These are phyloP conservation scores for Penicillium subrubescens DNA, from an alignment of 495 filamentous ascomycete species.

Conservation along the genomic window DNA sequence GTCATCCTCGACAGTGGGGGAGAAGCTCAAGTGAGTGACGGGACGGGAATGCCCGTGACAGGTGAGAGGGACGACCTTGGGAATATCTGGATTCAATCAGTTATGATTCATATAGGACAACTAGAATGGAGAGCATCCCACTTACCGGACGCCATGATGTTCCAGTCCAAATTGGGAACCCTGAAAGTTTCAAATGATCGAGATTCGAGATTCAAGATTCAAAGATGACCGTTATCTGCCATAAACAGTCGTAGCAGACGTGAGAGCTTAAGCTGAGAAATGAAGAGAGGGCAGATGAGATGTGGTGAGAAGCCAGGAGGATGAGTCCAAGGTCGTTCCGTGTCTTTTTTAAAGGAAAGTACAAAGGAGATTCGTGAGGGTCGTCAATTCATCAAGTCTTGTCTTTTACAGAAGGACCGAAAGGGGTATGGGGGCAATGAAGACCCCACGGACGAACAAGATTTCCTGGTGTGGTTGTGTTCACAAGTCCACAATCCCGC, in stretches of 20 bases:
- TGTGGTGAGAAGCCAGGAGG: background rate
- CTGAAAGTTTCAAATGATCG: background rate
- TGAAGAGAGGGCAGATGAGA: background rate
- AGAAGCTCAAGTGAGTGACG: conserved; percentile 94
- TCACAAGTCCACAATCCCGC: conserved; percentile 4
- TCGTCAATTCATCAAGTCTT: conserved; percentile 48
- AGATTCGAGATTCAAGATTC: background rate
- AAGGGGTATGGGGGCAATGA: conserved; percentile 7
- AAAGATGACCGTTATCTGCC: background rate
- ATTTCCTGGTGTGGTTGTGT: background rate
- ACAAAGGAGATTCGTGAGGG: conserved; percentile 50
- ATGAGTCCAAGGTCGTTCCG: conserved; percentile 13
- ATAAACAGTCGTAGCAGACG: conserved; percentile 8
- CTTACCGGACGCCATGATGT: conserved; percentile 23
- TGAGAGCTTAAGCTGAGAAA: background rate
- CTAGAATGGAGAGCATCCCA: background rate
- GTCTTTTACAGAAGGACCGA: conserved; percentile 28
- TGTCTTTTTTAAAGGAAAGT: conserved; percentile 31
- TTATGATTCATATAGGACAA: background rate
- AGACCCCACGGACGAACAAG: conserved; percentile 12
- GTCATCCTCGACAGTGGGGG: conserved; percentile 79
- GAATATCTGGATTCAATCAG: conserved; percentile 46
- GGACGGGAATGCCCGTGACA: conserved; percentile 97
- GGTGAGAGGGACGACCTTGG: conserved; percentile 83
- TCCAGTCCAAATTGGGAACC: background rate